Conservation (phyloP, 2,329 filamentous ascomycete genomes). For the Fusarium musae region DNA sequence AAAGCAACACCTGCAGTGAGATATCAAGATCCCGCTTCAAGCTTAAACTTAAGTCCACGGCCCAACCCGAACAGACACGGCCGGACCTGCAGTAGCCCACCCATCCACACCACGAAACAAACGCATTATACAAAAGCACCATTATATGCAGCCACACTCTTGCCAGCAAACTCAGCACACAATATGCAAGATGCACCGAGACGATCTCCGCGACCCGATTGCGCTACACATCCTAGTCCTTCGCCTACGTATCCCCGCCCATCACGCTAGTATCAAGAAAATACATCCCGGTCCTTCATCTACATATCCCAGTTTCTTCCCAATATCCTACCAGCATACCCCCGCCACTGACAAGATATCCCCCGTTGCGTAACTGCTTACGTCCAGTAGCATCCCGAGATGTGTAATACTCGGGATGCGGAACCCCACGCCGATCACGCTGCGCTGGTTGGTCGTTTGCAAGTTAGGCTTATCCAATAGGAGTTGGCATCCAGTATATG, state of each 20-base stretch:
- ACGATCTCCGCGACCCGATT: conserved; percentile 16
- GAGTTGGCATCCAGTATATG: background rate
- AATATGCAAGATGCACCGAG: background rate
- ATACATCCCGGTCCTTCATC: background rate
- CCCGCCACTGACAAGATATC: no score
- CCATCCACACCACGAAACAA: background rate
- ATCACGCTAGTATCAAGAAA: background rate
- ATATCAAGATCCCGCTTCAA: background rate
- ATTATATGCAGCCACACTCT: conserved; percentile 13
- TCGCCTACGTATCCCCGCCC: background rate
- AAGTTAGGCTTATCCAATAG: background rate
- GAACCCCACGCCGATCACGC: background rate
- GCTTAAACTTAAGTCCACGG: background rate
- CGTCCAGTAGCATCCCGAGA: background rate
- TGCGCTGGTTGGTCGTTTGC: background rate
- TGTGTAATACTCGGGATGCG: conserved; percentile 23
- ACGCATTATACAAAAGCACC: background rate
- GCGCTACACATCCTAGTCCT: background rate
- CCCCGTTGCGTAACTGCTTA: background rate
- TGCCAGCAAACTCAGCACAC: background rate
- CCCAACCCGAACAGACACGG: background rate
- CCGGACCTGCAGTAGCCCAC: conserved; percentile 40
- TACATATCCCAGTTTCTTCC: background rate
- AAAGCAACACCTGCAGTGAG: background rate
- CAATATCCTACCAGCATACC: background rate